Conservation (phyloP, 2,329 filamentous ascomycete species). For the Fusarium scirpi region DNA sequence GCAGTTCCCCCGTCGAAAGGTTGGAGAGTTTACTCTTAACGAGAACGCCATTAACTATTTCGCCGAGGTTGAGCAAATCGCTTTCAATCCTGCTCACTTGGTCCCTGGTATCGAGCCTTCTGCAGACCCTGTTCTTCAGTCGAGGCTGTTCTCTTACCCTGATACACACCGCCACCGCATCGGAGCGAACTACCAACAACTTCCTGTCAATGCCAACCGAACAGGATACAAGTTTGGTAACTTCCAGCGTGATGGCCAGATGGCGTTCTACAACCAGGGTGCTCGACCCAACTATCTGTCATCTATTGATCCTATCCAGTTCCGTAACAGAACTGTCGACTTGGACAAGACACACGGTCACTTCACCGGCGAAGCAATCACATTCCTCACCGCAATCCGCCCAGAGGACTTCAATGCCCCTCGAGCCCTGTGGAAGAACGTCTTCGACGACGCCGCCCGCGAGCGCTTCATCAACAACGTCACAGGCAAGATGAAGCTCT, state of each 20-base stretch:
- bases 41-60: constrained; percentile 72
- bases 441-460: constrained; percentile 17
- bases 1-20: constrained; percentile 45
- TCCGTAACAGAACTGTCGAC: constrained; percentile 15
- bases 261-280: constrained; percentile 36
- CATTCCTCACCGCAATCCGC: constrained; percentile 29
- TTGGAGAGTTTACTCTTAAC: constrained; percentile 77
- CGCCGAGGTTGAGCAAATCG: constrained; percentile 75
- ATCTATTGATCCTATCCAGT: constrained; percentile 32
- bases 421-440: constrained; percentile 4
- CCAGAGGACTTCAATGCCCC: constrained; percentile 36
- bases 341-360: constrained; percentile 32
- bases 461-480: constrained; percentile 69
- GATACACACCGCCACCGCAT: constrained; percentile 73
- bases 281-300: constrained; percentile 32
- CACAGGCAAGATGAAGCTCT: constrained; percentile 70
- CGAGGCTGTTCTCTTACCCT: constrained; percentile 70
- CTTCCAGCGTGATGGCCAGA: constrained; percentile 36
- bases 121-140: constrained; percentile 72
- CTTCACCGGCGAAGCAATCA: constrained; percentile 31
- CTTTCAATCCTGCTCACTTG: constrained; percentile 73
- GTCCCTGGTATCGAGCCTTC: constrained; percentile 73
- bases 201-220: constrained; percentile 27
- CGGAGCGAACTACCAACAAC: constrained; percentile 69
- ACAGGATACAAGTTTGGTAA: constrained; percentile 19